Conservation (phyloP, 768 basidiomycete species). For the Tricholoma hemisulphureum region DNA sequence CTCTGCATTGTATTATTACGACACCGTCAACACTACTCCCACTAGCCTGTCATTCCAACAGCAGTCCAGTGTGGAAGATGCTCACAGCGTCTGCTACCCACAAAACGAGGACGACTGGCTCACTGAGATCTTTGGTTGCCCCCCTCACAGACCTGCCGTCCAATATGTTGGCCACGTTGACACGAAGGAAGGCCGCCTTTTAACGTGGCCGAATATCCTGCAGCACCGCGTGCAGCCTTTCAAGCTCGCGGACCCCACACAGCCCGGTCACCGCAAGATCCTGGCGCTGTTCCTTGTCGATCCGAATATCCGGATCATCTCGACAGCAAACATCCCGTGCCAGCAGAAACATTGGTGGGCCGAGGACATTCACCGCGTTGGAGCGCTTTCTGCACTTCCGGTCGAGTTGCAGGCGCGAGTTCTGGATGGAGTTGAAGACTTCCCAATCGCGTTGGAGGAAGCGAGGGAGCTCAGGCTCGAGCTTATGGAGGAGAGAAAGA, state of each 20-base stretch:
- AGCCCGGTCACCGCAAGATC: slow-evolving; percentile 14
- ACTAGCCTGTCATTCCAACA: slow-evolving; percentile 31
- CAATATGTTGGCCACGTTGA: slow-evolving; percentile 10
- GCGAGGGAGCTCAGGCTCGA: slow-evolving; percentile 29
- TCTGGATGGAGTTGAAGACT: slow-evolving; percentile 21
- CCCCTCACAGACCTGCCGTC: slow-evolving; percentile 2
- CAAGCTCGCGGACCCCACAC: slow-evolving; percentile 9
- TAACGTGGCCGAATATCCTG: slow-evolving; percentile 16
- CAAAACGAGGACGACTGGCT: slow-evolving; percentile 24
- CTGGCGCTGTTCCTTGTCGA: slow-evolving; percentile 9
- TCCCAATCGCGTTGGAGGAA: slow-evolving; percentile 27
- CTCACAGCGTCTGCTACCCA: slow-evolving; percentile 8
- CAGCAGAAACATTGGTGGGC: slow-evolving; percentile 3
- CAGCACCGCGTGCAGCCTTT: slow-evolving; percentile 13
- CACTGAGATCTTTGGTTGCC: slow-evolving; percentile 2
- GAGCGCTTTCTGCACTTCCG: slow-evolving; percentile 19
- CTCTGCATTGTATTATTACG: slow-evolving; percentile 26
- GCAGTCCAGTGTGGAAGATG: slow-evolving; percentile 5
- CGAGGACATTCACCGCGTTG: background rate
- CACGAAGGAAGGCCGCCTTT: slow-evolving; percentile 13
- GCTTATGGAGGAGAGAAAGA: slow-evolving; percentile 32
- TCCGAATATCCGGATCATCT: slow-evolving; percentile 8
- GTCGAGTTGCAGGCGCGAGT: slow-evolving; percentile 25
- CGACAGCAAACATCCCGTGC: slow-evolving; percentile 8
- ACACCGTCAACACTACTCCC: slow-evolving; percentile 31